Evolutionary conservation across 129 eudicot species (phyloP), one percentile per base, ranked within the genome.

Genomic region (Flaveria trinervia): DNA sequence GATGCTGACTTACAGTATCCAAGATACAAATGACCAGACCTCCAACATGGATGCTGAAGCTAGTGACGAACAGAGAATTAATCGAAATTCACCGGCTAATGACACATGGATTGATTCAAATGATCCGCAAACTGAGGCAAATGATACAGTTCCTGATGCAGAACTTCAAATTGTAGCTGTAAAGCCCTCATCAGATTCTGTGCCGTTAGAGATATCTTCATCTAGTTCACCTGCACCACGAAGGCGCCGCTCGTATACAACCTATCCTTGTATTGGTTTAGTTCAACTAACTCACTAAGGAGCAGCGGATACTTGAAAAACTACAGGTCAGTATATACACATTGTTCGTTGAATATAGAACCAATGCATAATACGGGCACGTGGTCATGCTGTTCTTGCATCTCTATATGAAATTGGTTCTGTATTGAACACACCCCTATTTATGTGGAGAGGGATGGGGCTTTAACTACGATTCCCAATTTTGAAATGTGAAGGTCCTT

Each of bases 261-360:
- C 50, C 50, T 93, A 88, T 89, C 93, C 97, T 71, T 85, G 96
- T 75, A 86, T 91, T 62, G 85, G 86, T 55, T 55, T 73, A 60
- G 23, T 69, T 82, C 88, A 56, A 62, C 65, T 80, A 86, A 88
- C 78, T 76, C 83, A 49, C 77, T 39, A 65, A 89, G 97, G 98
- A 94, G 87, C 91, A 85, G 60, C 81, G 86, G 71, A 91, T 94
- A 79, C 88, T 89, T 75, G 89, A 87, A 84, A 79, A 83, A 77
- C 67, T 93, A 74, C 79, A 93, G 98, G 98, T 30, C 43, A 15
- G 69, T 30, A 61, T 26, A 59, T 23, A 23, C 16, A 59, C 5
- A 25, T 92, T 41, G 41, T 72, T 22, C 10, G 15, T 57, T 57
- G 12, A 2, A 22, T 57, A 22, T 28, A 22, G 2, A 59, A 59